Percentiles rank a stretch among this genome's conserved stretches.
Evolutionary conservation across 2,329 filamentous ascomycete genomes (phyloP).

Genomic region (Escovopsis sp.): DNA sequence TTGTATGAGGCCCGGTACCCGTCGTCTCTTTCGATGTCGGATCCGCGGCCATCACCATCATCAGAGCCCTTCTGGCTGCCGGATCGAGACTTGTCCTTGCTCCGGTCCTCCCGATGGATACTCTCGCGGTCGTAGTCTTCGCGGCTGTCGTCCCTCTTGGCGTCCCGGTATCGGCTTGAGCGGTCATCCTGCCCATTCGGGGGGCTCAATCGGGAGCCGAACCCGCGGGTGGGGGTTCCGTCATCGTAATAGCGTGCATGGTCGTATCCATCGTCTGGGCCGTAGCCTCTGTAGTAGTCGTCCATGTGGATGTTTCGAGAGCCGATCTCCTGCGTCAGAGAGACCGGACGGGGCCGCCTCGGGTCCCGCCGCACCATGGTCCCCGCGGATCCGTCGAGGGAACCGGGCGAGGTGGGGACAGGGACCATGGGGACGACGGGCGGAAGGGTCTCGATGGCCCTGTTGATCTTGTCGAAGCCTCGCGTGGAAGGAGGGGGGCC

Average conservation of each 20-base stretch:
- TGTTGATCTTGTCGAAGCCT: conserved; percentile 54
- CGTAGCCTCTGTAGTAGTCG: conserved; percentile 32
- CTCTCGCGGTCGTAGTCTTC: background rate
- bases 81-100: conserved; percentile 2
- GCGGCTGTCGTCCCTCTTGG: conserved; percentile 14
- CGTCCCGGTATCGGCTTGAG: conserved; percentile 21
- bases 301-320: conserved; percentile 29
- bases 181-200: conserved; percentile 25
- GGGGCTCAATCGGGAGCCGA: conserved; percentile 32
- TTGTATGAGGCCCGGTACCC: conserved; percentile 8
- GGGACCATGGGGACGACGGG: conserved; percentile 28
- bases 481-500: conserved; percentile 54
- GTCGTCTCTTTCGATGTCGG: conserved; percentile 15
- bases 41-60: conserved; percentile 10
- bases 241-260: conserved; percentile 30
- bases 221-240: conserved; percentile 30
- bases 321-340: conserved; percentile 35
- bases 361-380: conserved; percentile 8
- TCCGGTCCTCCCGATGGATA: conserved; percentile 10
- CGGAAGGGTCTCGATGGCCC: conserved; percentile 31
- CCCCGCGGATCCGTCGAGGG: conserved; percentile 9
- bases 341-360: conserved; percentile 29
- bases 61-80: background rate
- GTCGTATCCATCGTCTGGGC: conserved; percentile 29
- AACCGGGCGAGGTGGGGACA: conserved; percentile 19